A percentile compares a stretch with the other conserved stretches of the same genome.
phyloP scores from a whole-genome alignment of 2,329 filamentous ascomycete genomes.

The Davidsoniella virescens region DNA sequence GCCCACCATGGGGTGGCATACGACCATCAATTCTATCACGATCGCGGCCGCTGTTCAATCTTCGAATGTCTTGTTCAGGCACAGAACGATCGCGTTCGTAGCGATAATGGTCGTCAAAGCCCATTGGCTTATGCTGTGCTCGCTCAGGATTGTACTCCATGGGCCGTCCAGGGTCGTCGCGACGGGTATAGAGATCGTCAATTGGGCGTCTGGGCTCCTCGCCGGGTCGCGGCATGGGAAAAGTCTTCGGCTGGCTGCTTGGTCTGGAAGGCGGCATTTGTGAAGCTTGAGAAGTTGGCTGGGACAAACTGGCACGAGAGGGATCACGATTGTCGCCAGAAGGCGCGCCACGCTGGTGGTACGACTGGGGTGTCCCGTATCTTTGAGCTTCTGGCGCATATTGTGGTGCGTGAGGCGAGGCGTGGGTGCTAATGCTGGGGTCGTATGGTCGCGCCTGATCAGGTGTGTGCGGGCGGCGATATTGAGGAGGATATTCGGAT shows the following conservation, averaged over 20 bases:
- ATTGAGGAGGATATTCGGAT: constrained; percentile 40
- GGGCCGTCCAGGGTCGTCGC: constrained; percentile 30
- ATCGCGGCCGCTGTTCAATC: neutral
- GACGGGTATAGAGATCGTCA: constrained; percentile 31
- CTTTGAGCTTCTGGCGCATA: constrained; percentile 43
- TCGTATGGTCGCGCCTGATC: constrained; percentile 45
- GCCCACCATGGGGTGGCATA: constrained; percentile 1
- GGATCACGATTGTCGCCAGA: constrained; percentile 27
- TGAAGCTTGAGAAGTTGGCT: constrained; percentile 14
- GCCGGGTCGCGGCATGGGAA: constrained; percentile 26
- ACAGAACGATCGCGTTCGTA: constrained; percentile 21
- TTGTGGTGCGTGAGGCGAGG: constrained; percentile 31
- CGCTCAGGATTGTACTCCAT: constrained; percentile 39
- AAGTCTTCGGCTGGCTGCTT: constrained; percentile 36
- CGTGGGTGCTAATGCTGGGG: constrained; percentile 27
- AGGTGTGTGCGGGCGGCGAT: constrained; percentile 56
- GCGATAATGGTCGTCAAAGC: constrained; percentile 38
- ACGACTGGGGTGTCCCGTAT: constrained; percentile 43
- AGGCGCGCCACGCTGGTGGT: constrained; percentile 33
- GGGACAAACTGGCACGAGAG: constrained; percentile 15
- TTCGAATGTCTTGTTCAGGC: constrained; percentile 4
- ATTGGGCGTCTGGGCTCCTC: constrained; percentile 28
- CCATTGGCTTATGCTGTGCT: constrained; percentile 25
- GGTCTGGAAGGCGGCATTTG: constrained; percentile 29
- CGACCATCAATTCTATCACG: constrained; percentile 3